Conservation (phyloP, 169 alveolate genomes). For the Theileria luwenshuni region DNA sequence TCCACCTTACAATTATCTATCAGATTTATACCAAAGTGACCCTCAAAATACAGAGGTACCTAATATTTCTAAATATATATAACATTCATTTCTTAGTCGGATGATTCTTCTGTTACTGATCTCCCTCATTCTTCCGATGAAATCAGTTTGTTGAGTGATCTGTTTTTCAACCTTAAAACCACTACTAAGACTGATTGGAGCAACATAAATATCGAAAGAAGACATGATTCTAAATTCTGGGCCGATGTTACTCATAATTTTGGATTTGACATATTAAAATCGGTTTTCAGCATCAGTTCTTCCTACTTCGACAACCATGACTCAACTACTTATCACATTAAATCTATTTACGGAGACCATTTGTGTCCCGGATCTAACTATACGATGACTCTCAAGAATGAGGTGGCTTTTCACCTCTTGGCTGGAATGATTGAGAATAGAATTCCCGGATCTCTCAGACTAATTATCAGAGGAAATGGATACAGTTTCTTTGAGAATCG, state of each 20-base stretch:
- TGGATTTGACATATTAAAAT: constrained; percentile 46
- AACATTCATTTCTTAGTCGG: not conserved
- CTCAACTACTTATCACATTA: constrained; percentile 6
- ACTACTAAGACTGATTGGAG: constrained; percentile 46
- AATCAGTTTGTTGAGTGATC: constrained; percentile 31
- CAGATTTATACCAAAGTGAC: too few species aligned
- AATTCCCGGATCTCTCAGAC: constrained; percentile 63
- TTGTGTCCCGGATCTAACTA: constrained; percentile 6
- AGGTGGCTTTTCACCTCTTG: constrained; percentile 52
- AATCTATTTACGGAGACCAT: constrained; percentile 29
- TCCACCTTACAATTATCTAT: too few species aligned
- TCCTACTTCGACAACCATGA: constrained; percentile 36
- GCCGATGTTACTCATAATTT: constrained; percentile 61
- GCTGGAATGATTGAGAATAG: constrained; percentile 57
- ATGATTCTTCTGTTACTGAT: constrained; percentile 12
- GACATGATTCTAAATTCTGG: constrained; percentile 67
- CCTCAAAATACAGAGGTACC: not conserved
- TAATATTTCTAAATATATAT: not conserved
- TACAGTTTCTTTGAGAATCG: constrained; percentile 56
- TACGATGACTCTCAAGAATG: constrained; percentile 16
- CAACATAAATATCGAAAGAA: constrained; percentile 30
- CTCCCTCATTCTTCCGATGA: not conserved
- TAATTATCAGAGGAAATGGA: constrained; percentile 49
- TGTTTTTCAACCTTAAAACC: constrained; percentile 49
- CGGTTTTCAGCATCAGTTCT: constrained; percentile 40